A percentile compares a stretch with the other conserved stretches of the same genome.
phyloP scores from a whole-genome alignment of 805 yeast species.

The Myxozyma lipomycoides region DNA sequence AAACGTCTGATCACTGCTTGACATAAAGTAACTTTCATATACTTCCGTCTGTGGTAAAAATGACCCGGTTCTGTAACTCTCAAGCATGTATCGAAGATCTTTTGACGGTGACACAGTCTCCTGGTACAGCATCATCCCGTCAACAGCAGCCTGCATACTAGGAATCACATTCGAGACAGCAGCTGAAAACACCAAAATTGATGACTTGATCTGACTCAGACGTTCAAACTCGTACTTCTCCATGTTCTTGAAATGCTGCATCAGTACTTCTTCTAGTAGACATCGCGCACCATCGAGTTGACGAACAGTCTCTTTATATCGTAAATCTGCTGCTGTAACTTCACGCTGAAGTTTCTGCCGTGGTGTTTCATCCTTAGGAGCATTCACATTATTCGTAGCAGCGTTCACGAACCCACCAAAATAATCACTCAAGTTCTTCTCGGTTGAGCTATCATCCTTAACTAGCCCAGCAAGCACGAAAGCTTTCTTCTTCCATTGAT shows the following conservation, averaged over 20 bases:
- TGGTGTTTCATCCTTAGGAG: constrained; percentile 47
- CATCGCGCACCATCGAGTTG: constrained; percentile 65
- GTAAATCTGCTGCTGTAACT: constrained; percentile 53
- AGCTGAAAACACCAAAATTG: constrained; percentile 65
- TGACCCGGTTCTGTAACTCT: constrained; percentile 66
- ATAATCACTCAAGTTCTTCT: constrained; percentile 35
- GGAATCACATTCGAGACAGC: constrained; percentile 59
- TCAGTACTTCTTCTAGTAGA: constrained; percentile 62
- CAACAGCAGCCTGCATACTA: constrained; percentile 54
- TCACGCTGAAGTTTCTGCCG: constrained; percentile 53
- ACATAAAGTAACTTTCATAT: constrained; percentile 76
- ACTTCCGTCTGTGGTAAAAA: constrained; percentile 68
- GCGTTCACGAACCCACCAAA: constrained; percentile 31
- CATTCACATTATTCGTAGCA: constrained; percentile 21
- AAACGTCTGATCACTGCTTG: constrained; percentile 56
- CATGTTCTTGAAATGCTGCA: constrained; percentile 71
- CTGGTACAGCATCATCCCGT: constrained; percentile 59
- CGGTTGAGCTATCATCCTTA: constrained; percentile 15
- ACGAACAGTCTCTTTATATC: constrained; percentile 52
- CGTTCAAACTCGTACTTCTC: constrained; percentile 80
- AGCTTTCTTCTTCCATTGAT: constrained; percentile 76
- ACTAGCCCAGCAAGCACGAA: constrained; percentile 44
- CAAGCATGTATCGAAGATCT: constrained; percentile 64
- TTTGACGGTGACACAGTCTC: constrained; percentile 66
- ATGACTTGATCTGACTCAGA: constrained; percentile 69